Evolutionary conservation across 2,329 filamentous ascomycete species (phyloP), one percentile per base, ranked within the genome.

Genomic region (Pseudogymnoascus sp.): DNA sequence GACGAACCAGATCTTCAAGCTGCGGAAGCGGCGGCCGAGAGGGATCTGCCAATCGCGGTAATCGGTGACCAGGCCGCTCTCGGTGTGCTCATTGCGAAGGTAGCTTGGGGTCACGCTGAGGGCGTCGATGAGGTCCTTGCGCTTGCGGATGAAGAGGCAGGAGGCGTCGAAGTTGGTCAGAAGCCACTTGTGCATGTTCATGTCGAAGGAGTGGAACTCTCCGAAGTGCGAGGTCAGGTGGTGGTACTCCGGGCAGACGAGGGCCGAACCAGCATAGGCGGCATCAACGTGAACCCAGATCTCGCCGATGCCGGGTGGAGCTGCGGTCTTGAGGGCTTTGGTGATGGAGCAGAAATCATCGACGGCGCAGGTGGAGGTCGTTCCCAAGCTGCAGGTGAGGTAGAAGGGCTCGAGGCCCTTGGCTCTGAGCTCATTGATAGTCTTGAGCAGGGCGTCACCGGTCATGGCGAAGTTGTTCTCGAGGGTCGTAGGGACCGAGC

Each of bases 31-130:
- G 2, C 93, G 82, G 7, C 93, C 93, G 0, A 97, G 86, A 0
- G 93, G 92, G 70, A 97, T 96, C 77, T 96, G 92, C 93, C 93
- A 97, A 80, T 97, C 93, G 56, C 93, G 86, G 79, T 96, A 97
- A 76, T 97, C 93, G 23, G 91, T 96, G 0, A 97, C 93, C 1
- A 93, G 82, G 0, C 91, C 92, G 38, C 83, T 84, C 69, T 95
- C 91, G 3, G 88, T 90, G 77, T 88, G 91, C 3, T 85, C 79
- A 76, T 97, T 97, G 67, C 87, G 83, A 28, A 97, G 84, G 78
- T 96, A 97, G 3, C 88, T 83, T 0, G 90, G 90, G 14, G 88
- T 88, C 72, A 95, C 88, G 72, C 85, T 87, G 43, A 96, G 82
- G 0, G 92, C 89, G 65, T 88, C 82, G 46, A 89, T 91, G n/a